phyloP scores from a whole-genome alignment of 1,284 basidiomycete genomes.

The Pseudozyma pruni region DNA sequence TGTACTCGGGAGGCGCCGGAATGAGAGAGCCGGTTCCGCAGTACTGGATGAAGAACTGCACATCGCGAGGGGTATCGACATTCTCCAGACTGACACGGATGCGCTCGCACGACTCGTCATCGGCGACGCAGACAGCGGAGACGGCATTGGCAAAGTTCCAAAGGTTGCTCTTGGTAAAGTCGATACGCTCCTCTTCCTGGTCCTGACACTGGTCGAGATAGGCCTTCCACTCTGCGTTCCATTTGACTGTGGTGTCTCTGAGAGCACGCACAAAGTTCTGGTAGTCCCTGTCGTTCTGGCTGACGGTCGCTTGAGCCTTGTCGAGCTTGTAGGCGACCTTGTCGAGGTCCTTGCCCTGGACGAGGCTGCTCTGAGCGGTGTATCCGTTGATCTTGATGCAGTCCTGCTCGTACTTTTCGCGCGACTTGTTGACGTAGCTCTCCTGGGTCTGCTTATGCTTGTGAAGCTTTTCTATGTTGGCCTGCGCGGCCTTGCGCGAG shows the following conservation, averaged over 20 bases:
- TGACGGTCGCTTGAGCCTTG: slow-evolving; percentile 87
- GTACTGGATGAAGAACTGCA: slow-evolving; percentile 61
- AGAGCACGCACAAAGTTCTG: slow-evolving; percentile 84
- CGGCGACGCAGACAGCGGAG: slow-evolving; percentile 92
- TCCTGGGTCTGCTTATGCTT: slow-evolving; percentile 67
- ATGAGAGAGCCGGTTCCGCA: slow-evolving; percentile 63
- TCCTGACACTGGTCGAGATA: slow-evolving; percentile 81
- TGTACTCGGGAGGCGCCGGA: slow-evolving; percentile 65
- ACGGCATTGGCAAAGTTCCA: slow-evolving; percentile 97
- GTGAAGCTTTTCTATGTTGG: slow-evolving; percentile 62
- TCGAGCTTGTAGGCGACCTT: slow-evolving; percentile 88
- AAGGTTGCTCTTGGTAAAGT: slow-evolving; percentile 92
- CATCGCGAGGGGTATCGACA: slow-evolving; percentile 61
- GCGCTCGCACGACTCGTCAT: slow-evolving; percentile 77
- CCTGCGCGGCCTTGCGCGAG: slow-evolving; percentile 54
- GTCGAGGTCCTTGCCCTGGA: slow-evolving; percentile 93
- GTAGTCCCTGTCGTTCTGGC: slow-evolving; percentile 81
- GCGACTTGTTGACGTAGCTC: slow-evolving; percentile 72
- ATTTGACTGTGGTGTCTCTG: slow-evolving; percentile 82
- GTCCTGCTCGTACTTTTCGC: slow-evolving; percentile 93
- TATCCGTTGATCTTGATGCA: slow-evolving; percentile 95
- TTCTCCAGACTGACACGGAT: slow-evolving; percentile 64
- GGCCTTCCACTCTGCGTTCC: slow-evolving; percentile 91
- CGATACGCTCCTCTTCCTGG: slow-evolving; percentile 90
- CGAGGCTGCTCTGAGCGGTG: slow-evolving; percentile 89